Base-by-base conservation (phyloP, 139 green algal genomes). In the Chlorella sp. region DNA sequence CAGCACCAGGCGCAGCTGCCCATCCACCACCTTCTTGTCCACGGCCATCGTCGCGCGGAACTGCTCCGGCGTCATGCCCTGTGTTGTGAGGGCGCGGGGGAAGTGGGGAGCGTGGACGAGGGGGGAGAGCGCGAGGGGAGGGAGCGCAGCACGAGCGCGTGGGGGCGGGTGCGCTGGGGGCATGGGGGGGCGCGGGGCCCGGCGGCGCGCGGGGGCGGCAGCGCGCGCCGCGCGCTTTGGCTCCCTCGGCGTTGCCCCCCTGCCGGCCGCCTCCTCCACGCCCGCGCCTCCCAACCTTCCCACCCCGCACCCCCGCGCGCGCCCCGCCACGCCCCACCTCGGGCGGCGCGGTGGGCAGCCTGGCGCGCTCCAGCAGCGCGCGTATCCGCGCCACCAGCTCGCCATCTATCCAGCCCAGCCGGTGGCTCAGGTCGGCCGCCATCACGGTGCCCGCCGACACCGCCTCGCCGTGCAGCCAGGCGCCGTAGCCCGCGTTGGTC, bases 11-110 rank as follows among this genome's bases (percentile, higher is more conserved):
- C 94, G 82, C 67, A 99, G 85, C 83, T 95, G 93, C 43, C 96
- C 95, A 42, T 91, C 84, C 63, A 81, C 31, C 64, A 94, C 92
- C 88, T 99, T 99, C 85, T 99, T 99, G 86, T 99, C 96, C 15
- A 99, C 89, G 27, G 94, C 84, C 96, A 99, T 99, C 17, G 96
- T 76, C 1, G 83, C 75, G 63, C 74, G 86, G 87, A 99, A 99
- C 55, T 93, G 70, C 12, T 95, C 67, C 27, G 77, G 43, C 0
- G 90, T 97, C 88, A 97, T 96, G 71, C 23, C 75, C 80, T 83
- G 70, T n/a, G n/a, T n/a, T n/a, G n/a, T n/a, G n/a, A n/a, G n/a
- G n/a, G n/a, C n/a, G n/a, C n/a, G n/a, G n/a, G n/a, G n/a, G n/a
- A n/a, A n/a, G n/a, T n/a, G n/a, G n/a, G n/a, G n/a, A n/a, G 14